Base-by-base conservation (phyloP, 768 basidiomycete genomes). In the Suillus placidus region DNA sequence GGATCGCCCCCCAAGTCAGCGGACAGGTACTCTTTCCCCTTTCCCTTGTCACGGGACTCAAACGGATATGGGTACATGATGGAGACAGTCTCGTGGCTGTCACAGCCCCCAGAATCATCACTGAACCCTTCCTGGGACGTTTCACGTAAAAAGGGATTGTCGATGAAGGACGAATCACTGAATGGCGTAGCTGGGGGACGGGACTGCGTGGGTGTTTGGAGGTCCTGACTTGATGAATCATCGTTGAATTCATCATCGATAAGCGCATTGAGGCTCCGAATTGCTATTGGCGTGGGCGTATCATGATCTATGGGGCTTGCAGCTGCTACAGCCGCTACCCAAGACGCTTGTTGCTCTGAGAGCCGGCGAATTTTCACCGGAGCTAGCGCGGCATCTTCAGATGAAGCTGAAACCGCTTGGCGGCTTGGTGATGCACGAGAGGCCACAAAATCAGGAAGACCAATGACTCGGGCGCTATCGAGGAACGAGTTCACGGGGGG, bases 401-500 rank as follows among this genome's bases (percentile, higher is more conserved):
- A 40, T 38, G 20, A 16, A 20, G 5, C 57, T n/a, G 40, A 38
- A 20, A 47, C 56, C 9, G 14, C 8, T 26, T 38, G 60, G 16
- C 14, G 5, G 2, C 23, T 55, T 14, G 49, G 65, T 26, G 35
- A 37, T 30, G 62, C 14, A 3, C 16, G 49, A n/a, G 32, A 51
- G 35, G 42, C 30, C 42, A 12, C 16, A 5, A 38, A 20, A 40
- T 40, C 14, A 2, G 62, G 30, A 57, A 47, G 16, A 12, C n/a
- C 18, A 1, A 30, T 4, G 23, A 34, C 40, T 42, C 43, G 42
- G 35, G 23, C n/a, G 13, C 30, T 20, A 38, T 64, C 55, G 12
- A 51, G 3, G 66, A 66, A 66, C 2, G 62, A 56, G 34, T 64
- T 66, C 38, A 26, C 16, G 16, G 55, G 62, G n/a, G 55, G 55